A percentile compares a stretch with the other conserved stretches of the same genome.
Evolutionary conservation across 83 land plant species (phyloP).

Genomic region (Diphasiastrum complanatum): DNA sequence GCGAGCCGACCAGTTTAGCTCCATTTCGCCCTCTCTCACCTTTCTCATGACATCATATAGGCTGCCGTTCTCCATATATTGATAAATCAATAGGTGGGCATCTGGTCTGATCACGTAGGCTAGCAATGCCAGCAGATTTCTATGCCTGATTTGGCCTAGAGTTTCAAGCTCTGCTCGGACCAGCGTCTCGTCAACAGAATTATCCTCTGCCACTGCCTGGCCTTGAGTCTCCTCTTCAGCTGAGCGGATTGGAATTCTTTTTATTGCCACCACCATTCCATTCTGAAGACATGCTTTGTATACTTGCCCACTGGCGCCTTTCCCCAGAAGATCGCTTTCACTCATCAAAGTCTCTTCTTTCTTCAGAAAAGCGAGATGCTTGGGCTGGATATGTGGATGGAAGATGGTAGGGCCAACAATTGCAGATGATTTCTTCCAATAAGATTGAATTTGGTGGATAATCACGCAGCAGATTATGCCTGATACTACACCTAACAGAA

Average conservation of each 20-base stretch:
- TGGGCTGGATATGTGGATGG: constrained; percentile 13
- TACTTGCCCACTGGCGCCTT: constrained; percentile 14
- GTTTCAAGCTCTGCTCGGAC: constrained; percentile 68
- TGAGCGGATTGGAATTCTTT: not conserved
- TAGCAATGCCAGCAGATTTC: constrained; percentile 66
- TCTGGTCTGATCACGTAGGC: constrained; percentile 51
- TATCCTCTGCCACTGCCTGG: too few relatives aligned
- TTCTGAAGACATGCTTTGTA: constrained; percentile 7
- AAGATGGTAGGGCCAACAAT: constrained; percentile 18
- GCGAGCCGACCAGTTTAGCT: constrained; percentile 51
- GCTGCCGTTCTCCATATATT: constrained; percentile 84
- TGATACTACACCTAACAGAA: too few relatives aligned
- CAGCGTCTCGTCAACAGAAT: constrained; percentile 1
- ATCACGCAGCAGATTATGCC: too few relatives aligned
- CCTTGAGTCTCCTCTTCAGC: constrained; percentile 3
- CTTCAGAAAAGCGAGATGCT: constrained; percentile 16
- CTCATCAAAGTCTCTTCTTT: constrained; percentile 12
- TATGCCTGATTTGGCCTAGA: constrained; percentile 67
- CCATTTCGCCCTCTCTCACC: constrained; percentile 36
- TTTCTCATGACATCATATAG: constrained; percentile 36
- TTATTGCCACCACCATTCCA: constrained; percentile 17
- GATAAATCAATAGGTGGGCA: constrained; percentile 61
- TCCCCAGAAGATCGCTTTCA: not conserved
- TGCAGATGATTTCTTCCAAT: too few relatives aligned
- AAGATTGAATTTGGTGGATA: too few relatives aligned